Base-by-base conservation (phyloP, 2,329 filamentous ascomycete species). In the Verticillium klebahnii region DNA sequence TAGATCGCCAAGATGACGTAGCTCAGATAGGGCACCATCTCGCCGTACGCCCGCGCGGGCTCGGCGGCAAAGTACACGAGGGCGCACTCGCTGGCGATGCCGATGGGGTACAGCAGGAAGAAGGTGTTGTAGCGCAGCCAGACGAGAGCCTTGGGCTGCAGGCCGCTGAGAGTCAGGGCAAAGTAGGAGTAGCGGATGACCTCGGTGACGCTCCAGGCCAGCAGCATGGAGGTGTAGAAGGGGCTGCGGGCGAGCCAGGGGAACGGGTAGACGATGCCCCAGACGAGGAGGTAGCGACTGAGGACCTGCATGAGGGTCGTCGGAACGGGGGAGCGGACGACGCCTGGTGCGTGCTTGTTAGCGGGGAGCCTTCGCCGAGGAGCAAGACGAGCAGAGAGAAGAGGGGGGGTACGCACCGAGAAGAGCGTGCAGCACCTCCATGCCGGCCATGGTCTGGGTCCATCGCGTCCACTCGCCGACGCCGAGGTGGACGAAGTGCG, bases 41-140 rank as follows among this genome's bases (percentile, higher is more conserved):
- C 70, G 77, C 79, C 67, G 74, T 79, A 66, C 69, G 78, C 57
- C 7, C 67, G 72, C 1, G 86, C 86, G 2, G 90, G 88, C 14
- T 76, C 81, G 57, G 89, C 83, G 1, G 91, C 88, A 61, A 83
- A 80, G 72, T 87, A 92, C 59, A 98, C 88, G 70, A 97, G 83
- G 76, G 84, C 86, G 70, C 90, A 91, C 82, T 99, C 95, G 77
- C 91, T 95, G 50, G 85, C 82, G 71, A 98, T 97, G 52, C 95
- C 95, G 63, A 98, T 74, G 1, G 95, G 95, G 77, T 99, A 99
- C 25, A 99, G 85, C 40, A 97, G 79, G 70, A 92, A 92, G 78
- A 99, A 99, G 8, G 91, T 93, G 75, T 96, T 97, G 77, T 97
- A 93, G 69, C 93, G 83, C 75, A 96, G 79, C 90, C 92, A 96